Evolutionary conservation across 176 grass and related monocot species (phyloP), one percentile per base, ranked within the genome.

Genomic region (Alloteropsis semialata): DNA sequence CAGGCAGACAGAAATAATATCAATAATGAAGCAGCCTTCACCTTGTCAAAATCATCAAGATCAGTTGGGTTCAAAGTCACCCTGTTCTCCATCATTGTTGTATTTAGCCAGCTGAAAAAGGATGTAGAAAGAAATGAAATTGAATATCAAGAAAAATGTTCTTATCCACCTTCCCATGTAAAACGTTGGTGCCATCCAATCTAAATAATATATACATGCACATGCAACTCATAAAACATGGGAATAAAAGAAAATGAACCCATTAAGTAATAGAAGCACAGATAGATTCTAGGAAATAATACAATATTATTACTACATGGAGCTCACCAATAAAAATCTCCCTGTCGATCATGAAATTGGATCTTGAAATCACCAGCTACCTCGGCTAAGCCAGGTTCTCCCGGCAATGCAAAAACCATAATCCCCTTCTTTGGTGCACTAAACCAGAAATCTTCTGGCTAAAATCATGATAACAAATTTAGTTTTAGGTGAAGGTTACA

Each of bases 381-480:
- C 73, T 99, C 89, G 41, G 96, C 79, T 88, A 96, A 87, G 82
- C 96, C 96, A 85, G 93, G 93, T 61, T 99, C 97, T 28, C 97
- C 93, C 9, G 97, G 97, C 75, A 99, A 90, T 45, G 93, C 97
- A 81, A 99, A 99, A 65, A 99, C 97, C 93, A 99, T 96, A 56
- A 99, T 94, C 44, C 93, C 97, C 83, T 94, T 99, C 79, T 90
- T 99, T 78, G 93, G 97, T 83, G 97, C 93, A 83, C 80, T 96
- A 84, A 99, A 99, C 97, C 97, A 99, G 68, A 92, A 96, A 92
- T 99, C 97, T 91, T 99, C 97, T 75, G 93, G 97, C 97, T 96
- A 85, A 90, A 93, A 89, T 75, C n/a, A 92, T 50, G 82, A 83
- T 67, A 43, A 66, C 51, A 81, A 85, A 80, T 28, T 83, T 80